Conservation (phyloP, 1,284 basidiomycete genomes). For the Hortiboletus rubellus region DNA sequence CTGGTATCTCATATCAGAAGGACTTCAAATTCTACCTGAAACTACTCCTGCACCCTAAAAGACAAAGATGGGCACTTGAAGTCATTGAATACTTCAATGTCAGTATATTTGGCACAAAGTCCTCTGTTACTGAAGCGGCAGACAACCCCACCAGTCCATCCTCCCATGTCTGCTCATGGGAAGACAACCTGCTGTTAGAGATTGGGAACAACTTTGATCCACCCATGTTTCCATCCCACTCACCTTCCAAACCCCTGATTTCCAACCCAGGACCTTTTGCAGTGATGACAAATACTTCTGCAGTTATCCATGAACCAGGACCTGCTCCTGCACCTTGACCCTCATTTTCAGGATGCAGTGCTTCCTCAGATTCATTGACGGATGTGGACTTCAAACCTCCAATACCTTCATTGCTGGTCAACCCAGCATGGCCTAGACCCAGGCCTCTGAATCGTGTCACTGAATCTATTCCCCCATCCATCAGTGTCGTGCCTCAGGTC, state of each 20-base stretch:
- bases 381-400: too few species aligned
- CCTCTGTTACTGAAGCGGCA: not conserved
- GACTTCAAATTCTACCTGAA: conserved; percentile 12
- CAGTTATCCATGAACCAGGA: not conserved
- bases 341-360: too few species aligned
- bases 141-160: not conserved
- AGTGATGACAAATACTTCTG: not conserved
- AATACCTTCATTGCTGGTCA: too few species aligned
- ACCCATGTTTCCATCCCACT: not conserved
- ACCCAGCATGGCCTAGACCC: too few species aligned
- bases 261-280: not conserved
- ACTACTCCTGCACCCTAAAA: not conserved
- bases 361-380: too few species aligned
- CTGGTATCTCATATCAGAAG: conserved; percentile 6
- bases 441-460: too few species aligned
- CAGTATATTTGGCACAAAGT: not conserved
- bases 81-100: conserved; percentile 9
- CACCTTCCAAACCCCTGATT: not conserved
- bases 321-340: not conserved
- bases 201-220: not conserved
- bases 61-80: conserved; percentile 1
- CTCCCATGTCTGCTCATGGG: not conserved
- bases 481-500: not conserved
- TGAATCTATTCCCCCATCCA: too few species aligned
- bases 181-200: not conserved